Evolutionary conservation across 352 stramenopile genomes (phyloP).

Genomic region (Pythium chondricola): DNA sequence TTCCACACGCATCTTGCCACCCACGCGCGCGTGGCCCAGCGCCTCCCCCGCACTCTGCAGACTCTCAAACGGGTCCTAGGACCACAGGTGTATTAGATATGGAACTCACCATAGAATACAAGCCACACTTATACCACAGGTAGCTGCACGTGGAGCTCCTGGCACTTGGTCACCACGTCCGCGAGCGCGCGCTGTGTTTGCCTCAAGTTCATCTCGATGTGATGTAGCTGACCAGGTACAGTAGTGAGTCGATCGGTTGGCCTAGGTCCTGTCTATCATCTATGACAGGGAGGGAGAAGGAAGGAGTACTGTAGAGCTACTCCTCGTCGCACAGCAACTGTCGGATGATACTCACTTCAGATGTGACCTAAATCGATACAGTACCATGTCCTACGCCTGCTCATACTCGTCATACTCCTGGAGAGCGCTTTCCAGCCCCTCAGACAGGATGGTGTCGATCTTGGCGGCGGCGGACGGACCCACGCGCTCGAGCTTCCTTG

Average conservation of each 20-base stretch:
- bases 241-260: no score
- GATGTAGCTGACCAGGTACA: no score
- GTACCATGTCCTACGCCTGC: neutral
- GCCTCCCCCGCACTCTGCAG: slow-evolving; percentile 13
- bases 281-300: neutral
- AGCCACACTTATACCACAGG: slow-evolving; percentile 27
- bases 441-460: slow-evolving; percentile 48
- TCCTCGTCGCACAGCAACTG: no score
- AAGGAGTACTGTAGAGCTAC: no score
- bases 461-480: slow-evolving; percentile 44
- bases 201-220: slow-evolving; percentile 44
- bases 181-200: slow-evolving; percentile 55
- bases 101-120: neutral
- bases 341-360: no score
- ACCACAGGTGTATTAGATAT: neutral
- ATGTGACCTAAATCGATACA: no score
- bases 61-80: slow-evolving; percentile 15
- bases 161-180: slow-evolving; percentile 53
- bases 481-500: slow-evolving; percentile 39
- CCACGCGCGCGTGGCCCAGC: slow-evolving; percentile 11
- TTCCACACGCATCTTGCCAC: slow-evolving; percentile 25
- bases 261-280: no score
- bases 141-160: slow-evolving; percentile 51
- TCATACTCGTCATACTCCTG: slow-evolving; percentile 41
- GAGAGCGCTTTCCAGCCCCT: slow-evolving; percentile 36